Evolutionary conservation across 495 filamentous ascomycete species (phyloP).

Genomic region (Hypoxylon rickii): DNA sequence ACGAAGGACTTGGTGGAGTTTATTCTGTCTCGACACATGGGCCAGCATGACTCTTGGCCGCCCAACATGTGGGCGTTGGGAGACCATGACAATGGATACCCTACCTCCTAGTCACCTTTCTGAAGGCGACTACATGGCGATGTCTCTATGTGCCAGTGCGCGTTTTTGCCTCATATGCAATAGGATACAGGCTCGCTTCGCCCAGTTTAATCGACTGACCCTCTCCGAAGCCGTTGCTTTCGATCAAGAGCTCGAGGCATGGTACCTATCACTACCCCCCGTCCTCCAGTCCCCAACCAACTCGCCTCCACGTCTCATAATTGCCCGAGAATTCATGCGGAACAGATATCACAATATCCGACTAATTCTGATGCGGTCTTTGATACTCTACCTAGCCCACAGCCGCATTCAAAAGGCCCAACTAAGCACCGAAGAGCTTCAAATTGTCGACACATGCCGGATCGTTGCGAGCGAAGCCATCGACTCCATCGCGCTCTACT

Average conservation of each 20-base stretch:
- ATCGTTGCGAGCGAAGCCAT: constrained; percentile 31
- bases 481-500: constrained; percentile 33
- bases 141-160: constrained; percentile 24
- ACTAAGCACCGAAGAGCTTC: constrained; percentile 26
- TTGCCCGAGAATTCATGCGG: constrained; percentile 34
- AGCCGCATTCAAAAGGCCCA: constrained; percentile 23
- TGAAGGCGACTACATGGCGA: constrained; percentile 28
- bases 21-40: constrained; percentile 38
- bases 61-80: constrained; percentile 29
- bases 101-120: constrained; percentile 25
- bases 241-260: constrained; percentile 30
- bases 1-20: constrained; percentile 37
- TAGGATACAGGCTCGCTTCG: constrained; percentile 33
- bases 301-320: constrained; percentile 28
- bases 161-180: constrained; percentile 33
- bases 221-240: constrained; percentile 24
- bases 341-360: constrained; percentile 34
- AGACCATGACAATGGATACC: constrained; percentile 28
- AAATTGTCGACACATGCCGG: constrained; percentile 24
- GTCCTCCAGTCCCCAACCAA: constrained; percentile 24
- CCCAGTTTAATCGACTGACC: constrained; percentile 26
- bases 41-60: constrained; percentile 34
- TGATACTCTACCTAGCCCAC: constrained; percentile 27
- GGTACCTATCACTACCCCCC: constrained; percentile 25
- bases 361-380: constrained; percentile 31